phyloP scores from a whole-genome alignment of 192 early-diverging fungal genomes.

The Glomus cerebriforme region DNA sequence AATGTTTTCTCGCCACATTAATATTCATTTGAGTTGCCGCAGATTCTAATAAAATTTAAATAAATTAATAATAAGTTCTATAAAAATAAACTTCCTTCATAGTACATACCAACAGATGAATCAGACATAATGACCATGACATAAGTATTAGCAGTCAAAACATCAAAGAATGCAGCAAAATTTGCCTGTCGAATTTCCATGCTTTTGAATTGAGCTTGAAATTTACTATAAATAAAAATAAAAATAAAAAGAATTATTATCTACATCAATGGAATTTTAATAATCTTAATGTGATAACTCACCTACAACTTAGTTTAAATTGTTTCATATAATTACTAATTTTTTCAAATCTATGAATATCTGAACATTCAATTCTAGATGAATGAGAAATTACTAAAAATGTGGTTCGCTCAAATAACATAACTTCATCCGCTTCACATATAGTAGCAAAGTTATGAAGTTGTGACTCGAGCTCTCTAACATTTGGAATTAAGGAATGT shows the following conservation, averaged over 20 bases:
- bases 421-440: constrained; percentile 93
- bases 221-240: constrained; percentile 53
- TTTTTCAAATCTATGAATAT: constrained; percentile 86
- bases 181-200: constrained; percentile 82
- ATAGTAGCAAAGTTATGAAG: constrained; percentile 77
- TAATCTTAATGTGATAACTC: constrained; percentile 41
- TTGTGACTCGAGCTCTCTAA: constrained; percentile 74
- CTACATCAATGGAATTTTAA: not conserved
- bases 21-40: constrained; percentile 84
- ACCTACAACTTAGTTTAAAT: constrained; percentile 84
- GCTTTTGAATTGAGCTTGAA: constrained; percentile 81
- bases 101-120: constrained; percentile 73
- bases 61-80: not conserved
- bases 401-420: constrained; percentile 92
- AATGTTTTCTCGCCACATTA: constrained; percentile 74
- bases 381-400: constrained; percentile 93
- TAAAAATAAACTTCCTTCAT: not conserved
- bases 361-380: constrained; percentile 57
- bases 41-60: constrained; percentile 57
- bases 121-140: constrained; percentile 88
- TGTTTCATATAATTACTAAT: constrained; percentile 91
- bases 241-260: constrained; percentile 18
- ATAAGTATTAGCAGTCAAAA: constrained; percentile 82
- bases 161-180: constrained; percentile 79
- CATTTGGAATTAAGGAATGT: constrained; percentile 93